These are phyloP conservation scores for Geoglossum cookeanum DNA, from an alignment of 2,329 filamentous ascomycete genomes.

Conservation along the genomic window DNA sequence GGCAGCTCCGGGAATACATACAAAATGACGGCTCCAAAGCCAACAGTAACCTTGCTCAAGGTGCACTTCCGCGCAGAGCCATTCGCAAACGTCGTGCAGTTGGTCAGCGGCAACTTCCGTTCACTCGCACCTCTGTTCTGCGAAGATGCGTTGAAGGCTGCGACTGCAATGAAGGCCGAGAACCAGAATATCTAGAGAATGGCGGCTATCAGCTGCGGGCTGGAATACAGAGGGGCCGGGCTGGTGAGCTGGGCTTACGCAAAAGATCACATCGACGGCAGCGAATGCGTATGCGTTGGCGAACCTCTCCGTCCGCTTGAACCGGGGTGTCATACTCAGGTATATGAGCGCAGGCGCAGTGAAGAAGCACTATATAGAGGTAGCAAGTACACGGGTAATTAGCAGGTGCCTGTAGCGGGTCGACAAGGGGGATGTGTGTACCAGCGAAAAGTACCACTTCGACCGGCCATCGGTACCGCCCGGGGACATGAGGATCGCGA, in stretches of 20 bases:
- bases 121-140: conserved; percentile 30
- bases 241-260: conserved; percentile 9
- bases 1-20: conserved; percentile 17
- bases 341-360: conserved; percentile 38
- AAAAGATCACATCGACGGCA: conserved; percentile 32
- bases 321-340: conserved; percentile 40
- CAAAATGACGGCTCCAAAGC: conserved; percentile 38
- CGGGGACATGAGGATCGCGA: conserved; percentile 36
- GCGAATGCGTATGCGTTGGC: conserved; percentile 41
- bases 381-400: not conserved
- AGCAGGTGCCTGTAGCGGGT: conserved; percentile 20
- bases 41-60: conserved; percentile 34
- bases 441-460: conserved; percentile 36
- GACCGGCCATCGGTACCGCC: conserved; percentile 34
- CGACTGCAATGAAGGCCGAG: conserved; percentile 35
- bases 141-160: conserved; percentile 35
- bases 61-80: conserved; percentile 36
- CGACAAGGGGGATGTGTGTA: not conserved
- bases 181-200: conserved; percentile 32
- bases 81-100: conserved; percentile 35
- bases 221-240: not conserved
- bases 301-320: conserved; percentile 36
- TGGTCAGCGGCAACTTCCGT: conserved; percentile 22
- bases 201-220: conserved; percentile 7
- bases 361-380: conserved; percentile 28